Evolutionary conservation across 108 stramenopile genomes (phyloP).

Genomic region (Tribonema minus): DNA sequence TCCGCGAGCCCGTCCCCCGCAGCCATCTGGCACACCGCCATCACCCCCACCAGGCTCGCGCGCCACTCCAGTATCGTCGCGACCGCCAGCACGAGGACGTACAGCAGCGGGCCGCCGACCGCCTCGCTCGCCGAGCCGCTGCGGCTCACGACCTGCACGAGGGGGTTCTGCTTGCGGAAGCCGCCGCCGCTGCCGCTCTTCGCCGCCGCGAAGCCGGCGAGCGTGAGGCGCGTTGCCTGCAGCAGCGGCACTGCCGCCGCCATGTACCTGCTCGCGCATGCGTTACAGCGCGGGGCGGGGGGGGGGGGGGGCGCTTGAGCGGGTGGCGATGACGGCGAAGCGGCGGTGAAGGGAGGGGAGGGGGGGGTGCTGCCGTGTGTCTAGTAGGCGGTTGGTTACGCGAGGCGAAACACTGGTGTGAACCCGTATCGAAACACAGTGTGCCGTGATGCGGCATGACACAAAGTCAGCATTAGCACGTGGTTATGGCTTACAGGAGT

Average conservation of each 20-base stretch:
- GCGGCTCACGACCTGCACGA: not conserved
- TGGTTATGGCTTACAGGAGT: too few relatives aligned
- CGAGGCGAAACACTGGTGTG: too few relatives aligned
- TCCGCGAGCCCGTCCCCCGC: constrained; percentile 58
- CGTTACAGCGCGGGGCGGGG: too few relatives aligned
- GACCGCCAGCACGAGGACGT: constrained; percentile 34
- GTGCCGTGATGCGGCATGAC: too few relatives aligned
- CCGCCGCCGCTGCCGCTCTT: not conserved
- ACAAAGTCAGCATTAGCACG: too few relatives aligned
- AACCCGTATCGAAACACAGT: too few relatives aligned
- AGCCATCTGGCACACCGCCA: constrained; percentile 52
- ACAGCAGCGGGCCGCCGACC: constrained; percentile 53
- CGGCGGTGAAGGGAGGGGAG: not conserved
- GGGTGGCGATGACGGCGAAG: too few relatives aligned
- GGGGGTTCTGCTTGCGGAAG: not conserved
- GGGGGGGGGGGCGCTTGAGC: too few relatives aligned
- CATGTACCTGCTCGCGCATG: not conserved
- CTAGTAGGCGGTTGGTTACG: too few relatives aligned
- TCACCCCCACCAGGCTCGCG: constrained; percentile 30
- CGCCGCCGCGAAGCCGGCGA: constrained; percentile 32
- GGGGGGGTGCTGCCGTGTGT: not conserved
- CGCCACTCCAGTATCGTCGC: constrained; percentile 40
- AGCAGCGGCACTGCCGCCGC: constrained; percentile 43
- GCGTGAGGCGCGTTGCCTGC: constrained; percentile 20
- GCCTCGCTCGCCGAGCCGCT: constrained; percentile 43